Evolutionary conservation across 1,284 basidiomycete genomes (phyloP).

Genomic region (Ustilago tritici): DNA sequence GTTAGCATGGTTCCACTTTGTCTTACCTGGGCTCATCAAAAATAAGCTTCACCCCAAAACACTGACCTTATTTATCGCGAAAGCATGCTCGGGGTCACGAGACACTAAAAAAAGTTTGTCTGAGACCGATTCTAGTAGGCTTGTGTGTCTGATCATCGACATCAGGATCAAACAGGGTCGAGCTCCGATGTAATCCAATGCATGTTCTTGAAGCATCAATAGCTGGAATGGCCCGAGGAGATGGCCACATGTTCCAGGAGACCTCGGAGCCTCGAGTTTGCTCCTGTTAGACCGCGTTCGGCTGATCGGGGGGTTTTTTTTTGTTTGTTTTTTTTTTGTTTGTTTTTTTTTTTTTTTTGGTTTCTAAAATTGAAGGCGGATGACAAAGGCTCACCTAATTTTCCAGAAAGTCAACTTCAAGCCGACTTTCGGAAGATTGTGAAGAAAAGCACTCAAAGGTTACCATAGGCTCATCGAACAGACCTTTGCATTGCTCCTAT

Average conservation of each 20-base stretch:
- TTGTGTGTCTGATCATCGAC: background rate
- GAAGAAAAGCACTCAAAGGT: constrained; percentile 30
- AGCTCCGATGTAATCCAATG: too few relatives aligned
- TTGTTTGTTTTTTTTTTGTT: too few relatives aligned
- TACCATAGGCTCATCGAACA: background rate
- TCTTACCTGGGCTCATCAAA: background rate
- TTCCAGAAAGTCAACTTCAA: background rate
- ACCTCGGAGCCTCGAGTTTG: too few relatives aligned
- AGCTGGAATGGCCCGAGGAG: too few relatives aligned
- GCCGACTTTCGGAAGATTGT: background rate
- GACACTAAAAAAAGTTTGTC: background rate
- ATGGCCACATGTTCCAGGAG: too few relatives aligned
- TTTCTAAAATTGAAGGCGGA: background rate
- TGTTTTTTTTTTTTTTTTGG: too few relatives aligned
- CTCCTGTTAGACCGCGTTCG: too few relatives aligned
- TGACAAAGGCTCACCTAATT: constrained; percentile 37
- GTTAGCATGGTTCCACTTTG: background rate
- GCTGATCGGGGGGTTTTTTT: too few relatives aligned
- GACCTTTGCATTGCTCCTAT: background rate
- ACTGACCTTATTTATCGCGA: background rate
- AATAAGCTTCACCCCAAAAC: background rate
- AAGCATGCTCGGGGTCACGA: constrained; percentile 5
- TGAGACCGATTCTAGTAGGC: background rate
- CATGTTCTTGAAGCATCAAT: too few relatives aligned
- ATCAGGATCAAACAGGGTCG: background rate